phyloP scores from a whole-genome alignment of 306 rosid species.

The Sphenostylis stenocarpa region DNA sequence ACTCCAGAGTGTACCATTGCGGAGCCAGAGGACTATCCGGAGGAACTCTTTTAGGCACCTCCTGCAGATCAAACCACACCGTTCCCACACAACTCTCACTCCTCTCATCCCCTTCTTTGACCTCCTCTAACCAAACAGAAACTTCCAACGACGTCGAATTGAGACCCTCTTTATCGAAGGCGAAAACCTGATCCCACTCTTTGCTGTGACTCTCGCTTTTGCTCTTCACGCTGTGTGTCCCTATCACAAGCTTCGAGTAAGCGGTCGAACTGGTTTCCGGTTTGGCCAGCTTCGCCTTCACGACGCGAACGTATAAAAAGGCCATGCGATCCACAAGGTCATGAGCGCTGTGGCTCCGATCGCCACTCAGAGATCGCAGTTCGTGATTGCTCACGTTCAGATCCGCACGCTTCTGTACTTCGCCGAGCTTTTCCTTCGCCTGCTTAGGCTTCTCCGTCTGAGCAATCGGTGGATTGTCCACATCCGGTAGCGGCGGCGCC shows the following conservation, averaged over 20 bases:
- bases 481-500: conserved; percentile 9
- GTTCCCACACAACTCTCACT: conserved; percentile 30
- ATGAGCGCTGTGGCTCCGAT: conserved; percentile 52
- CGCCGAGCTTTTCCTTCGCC: conserved; percentile 21
- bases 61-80: conserved; percentile 70
- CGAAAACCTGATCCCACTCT: conserved; percentile 92
- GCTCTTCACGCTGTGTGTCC: conserved; percentile 70
- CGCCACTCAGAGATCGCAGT: conserved; percentile 52
- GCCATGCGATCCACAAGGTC: conserved; percentile 82
- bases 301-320: conserved; percentile 63
- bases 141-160: conserved; percentile 82
- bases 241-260: conserved; percentile 72
- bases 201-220: conserved; percentile 52
- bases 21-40: conserved; percentile 94
- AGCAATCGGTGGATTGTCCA: conserved; percentile 44
- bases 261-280: conserved; percentile 8
- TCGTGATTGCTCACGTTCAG: conserved; percentile 45
- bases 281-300: conserved; percentile 55
- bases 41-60: conserved; percentile 81
- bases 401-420: conserved; percentile 30
- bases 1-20: conserved; percentile 86
- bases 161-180: conserved; percentile 75
- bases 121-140: conserved; percentile 62
- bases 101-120: conserved; percentile 43
- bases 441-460: conserved; percentile 40